phyloP scores from a whole-genome alignment of 129 eudicot genomes.

The Lonicera japonica region DNA sequence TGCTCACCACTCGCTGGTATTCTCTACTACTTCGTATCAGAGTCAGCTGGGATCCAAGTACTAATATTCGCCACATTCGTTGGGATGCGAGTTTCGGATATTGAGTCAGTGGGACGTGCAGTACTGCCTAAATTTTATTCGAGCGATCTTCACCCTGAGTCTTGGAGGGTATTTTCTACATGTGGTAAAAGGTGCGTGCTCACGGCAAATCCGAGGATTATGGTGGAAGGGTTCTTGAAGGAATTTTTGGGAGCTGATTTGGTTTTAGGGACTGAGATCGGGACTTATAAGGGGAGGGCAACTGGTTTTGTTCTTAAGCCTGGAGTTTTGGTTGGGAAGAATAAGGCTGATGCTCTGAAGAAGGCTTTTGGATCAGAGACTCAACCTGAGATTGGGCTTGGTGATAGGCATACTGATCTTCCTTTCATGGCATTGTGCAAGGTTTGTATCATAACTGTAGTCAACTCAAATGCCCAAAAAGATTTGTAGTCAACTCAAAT shows the following conservation, averaged over 20 bases:
- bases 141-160: conserved; percentile 34
- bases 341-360: conserved; percentile 31
- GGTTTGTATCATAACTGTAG: conserved; percentile 23
- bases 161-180: conserved; percentile 33
- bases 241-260: conserved; percentile 33
- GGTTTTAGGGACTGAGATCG: conserved; percentile 43
- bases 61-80: conserved; percentile 32
- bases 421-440: conserved; percentile 33
- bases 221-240: conserved; percentile 44
- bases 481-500: too few relatives aligned
- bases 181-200: conserved; percentile 39
- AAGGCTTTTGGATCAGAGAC: conserved; percentile 14
- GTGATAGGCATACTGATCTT: conserved; percentile 28
- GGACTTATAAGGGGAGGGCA: conserved; percentile 25
- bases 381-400: conserved; percentile 27
- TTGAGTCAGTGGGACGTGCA: conserved; percentile 31
- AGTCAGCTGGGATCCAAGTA: conserved; percentile 35
- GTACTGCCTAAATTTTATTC: conserved; percentile 38
- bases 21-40: conserved; percentile 36
- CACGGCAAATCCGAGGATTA: conserved; percentile 42
- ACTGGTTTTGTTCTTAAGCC: conserved; percentile 31
- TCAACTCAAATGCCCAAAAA: too few relatives aligned
- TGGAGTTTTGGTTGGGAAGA: conserved; percentile 42
- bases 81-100: conserved; percentile 24
- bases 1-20: conserved; percentile 21